Evolutionary conservation across 371 early-diverging fungal genomes (phyloP).

Genomic region (Mucor indicus): DNA sequence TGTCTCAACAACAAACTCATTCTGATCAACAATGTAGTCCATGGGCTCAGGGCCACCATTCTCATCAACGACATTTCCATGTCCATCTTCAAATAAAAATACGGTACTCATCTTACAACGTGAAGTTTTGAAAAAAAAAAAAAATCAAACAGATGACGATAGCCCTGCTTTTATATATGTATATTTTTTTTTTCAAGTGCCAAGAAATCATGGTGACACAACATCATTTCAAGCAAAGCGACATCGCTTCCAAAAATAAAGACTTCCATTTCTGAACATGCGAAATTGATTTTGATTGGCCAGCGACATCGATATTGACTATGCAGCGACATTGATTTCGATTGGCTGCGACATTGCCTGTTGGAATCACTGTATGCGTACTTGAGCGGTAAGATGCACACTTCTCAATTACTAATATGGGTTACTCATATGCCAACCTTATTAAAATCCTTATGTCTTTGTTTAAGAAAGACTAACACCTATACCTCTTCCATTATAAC

Average conservation of each 20-base stretch:
- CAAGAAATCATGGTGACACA: neutral
- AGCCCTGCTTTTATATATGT: neutral
- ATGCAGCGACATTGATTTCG: slow-evolving; percentile 6
- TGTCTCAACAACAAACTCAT: slow-evolving; percentile 10
- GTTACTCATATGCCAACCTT: too few species aligned
- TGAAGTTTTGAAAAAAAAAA: slow-evolving; percentile 10
- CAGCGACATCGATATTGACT: slow-evolving; percentile 8
- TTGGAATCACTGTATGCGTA: slow-evolving; percentile 12
- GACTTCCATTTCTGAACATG: slow-evolving; percentile 6
- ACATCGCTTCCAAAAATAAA: neutral
- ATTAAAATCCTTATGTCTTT: too few species aligned
- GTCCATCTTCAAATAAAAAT: slow-evolving; percentile 16
- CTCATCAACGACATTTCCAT: slow-evolving; percentile 21
- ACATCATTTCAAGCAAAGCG: neutral
- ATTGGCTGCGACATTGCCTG: slow-evolving; percentile 9
- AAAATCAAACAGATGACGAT: neutral
- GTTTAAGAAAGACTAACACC: too few species aligned
- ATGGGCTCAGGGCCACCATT: slow-evolving; percentile 18
- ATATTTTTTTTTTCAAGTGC: neutral
- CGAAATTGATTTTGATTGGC: slow-evolving; percentile 17
- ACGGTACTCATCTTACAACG: slow-evolving; percentile 11
- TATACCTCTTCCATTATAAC: too few species aligned
- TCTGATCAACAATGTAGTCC: slow-evolving; percentile 21
- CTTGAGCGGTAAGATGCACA: too few species aligned
- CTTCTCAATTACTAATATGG: too few species aligned